phyloP scores from a whole-genome alignment of 2,329 filamentous ascomycete species.

The Ophiocordyceps polyrhachis-furcata region DNA sequence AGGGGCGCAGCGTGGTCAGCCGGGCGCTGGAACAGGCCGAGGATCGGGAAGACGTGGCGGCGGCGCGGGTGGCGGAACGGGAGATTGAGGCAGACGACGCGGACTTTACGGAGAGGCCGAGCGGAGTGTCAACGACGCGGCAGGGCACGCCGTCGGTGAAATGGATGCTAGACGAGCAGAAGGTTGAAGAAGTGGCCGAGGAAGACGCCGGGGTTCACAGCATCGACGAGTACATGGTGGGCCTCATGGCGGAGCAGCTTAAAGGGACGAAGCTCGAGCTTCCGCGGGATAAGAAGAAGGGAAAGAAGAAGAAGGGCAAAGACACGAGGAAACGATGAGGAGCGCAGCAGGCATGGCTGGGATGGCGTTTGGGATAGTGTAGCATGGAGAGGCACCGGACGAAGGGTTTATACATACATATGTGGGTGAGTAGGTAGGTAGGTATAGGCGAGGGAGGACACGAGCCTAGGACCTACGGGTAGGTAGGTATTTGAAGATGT shows the following conservation, averaged over 20 bases:
- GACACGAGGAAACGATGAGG: constrained; percentile 31
- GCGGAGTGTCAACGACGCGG: constrained; percentile 26
- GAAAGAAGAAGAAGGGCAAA: constrained; percentile 38
- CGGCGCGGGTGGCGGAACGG: constrained; percentile 71
- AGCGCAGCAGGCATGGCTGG: not conserved
- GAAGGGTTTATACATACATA: not conserved
- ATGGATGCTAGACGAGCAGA: constrained; percentile 14
- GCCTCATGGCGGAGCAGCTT: constrained; percentile 44
- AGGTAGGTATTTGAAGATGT: not conserved
- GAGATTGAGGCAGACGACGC: constrained; percentile 75
- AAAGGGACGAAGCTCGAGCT: constrained; percentile 41
- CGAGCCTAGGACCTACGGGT: no score
- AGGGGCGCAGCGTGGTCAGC: constrained; percentile 39
- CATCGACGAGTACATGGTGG: constrained; percentile 61
- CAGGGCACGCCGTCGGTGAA: constrained; percentile 30
- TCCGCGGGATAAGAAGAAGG: constrained; percentile 41
- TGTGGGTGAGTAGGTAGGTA: no score
- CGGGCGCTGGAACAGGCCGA: constrained; percentile 76
- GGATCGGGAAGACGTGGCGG: constrained; percentile 77
- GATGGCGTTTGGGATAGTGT: not conserved
- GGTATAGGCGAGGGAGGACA: no score
- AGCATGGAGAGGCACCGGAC: not conserved
- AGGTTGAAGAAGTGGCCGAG: constrained; percentile 14
- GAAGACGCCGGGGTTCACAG: constrained; percentile 33
- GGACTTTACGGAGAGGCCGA: constrained; percentile 56